Evolutionary conservation across 2,329 filamentous ascomycete genomes (phyloP), one percentile per base, ranked within the genome.

Genomic region (Paradendryphiella salina): DNA sequence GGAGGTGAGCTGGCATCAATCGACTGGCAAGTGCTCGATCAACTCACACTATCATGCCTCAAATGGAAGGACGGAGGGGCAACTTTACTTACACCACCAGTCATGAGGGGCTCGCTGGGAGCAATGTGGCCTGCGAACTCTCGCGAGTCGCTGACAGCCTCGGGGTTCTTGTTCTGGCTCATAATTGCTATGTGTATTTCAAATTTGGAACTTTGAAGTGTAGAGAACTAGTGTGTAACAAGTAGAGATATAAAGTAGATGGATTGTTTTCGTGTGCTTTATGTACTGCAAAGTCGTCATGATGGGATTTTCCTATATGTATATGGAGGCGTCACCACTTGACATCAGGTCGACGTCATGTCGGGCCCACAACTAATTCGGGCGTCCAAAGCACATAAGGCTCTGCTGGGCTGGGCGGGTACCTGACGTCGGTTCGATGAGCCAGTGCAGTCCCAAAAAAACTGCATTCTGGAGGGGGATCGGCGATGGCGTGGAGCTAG

Each of bases 101-200:
- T 80, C 21, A 77, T 79, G 36, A 83, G 62, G 11, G 83, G 84
- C 59, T 82, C 76, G 3, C 79, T 73, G 6, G 76, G 79, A 9
- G 76, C 73, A 1, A 82, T 75, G 17, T 74, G 76, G 54, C 79
- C 77, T 58, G 76, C 73, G 68, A 87, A 85, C 63, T 84, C 76
- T 63, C 82, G 77, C 41, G 74, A 71, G 56, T 78, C 76, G 60
- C 73, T 75, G 52, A 84, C 71, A 21, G 82, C 78, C 18, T 84
- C 76, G 35, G 78, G 66, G 69, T 85, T 84, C 44, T 57, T 66
- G 69, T 85, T 84, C 42, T 59, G 57, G 46, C 60, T 66, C 57
- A 74, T 72, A 41, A 75, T 77, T 76, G 80, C 79, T n/a, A 26
- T 56, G 34, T 73, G 53, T 18, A 29, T 33, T 46, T 50, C 31